Conservation (phyloP, 805 yeast genomes). For the Grigorovia jiainica region DNA sequence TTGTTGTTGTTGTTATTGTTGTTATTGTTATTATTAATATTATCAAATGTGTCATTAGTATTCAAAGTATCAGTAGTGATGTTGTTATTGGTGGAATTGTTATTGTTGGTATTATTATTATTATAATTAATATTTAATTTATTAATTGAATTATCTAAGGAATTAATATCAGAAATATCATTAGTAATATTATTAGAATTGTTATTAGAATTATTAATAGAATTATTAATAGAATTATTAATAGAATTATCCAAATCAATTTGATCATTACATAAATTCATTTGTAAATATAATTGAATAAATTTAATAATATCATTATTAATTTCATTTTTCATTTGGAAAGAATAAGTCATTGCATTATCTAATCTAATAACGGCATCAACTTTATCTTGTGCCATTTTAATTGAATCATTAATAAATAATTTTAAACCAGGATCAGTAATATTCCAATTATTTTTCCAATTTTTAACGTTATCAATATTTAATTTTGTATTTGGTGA, state of each 20-base stretch:
- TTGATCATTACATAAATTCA: slow-evolving; percentile 26
- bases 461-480: slow-evolving; percentile 35
- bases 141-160: not conserved
- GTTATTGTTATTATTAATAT: not conserved
- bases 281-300: slow-evolving; percentile 53
- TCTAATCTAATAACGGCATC: slow-evolving; percentile 62
- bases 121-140: not conserved
- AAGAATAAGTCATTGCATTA: slow-evolving; percentile 64
- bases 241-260: no score
- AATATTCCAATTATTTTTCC: slow-evolving; percentile 8
- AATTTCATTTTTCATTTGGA: slow-evolving; percentile 69
- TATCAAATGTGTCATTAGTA: no score
- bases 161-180: no score
- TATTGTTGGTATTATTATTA: not conserved
- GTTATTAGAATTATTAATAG: not conserved
- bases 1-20: not conserved
- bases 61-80: no score
- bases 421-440: slow-evolving; percentile 41
- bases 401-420: slow-evolving; percentile 59
- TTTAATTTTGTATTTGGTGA: slow-evolving; percentile 58
- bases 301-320: slow-evolving; percentile 56
- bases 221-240: not conserved
- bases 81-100: not conserved
- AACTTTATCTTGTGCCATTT: slow-evolving; percentile 51
- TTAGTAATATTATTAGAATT: not conserved